A percentile compares a stretch with the other conserved stretches of the same genome.
Evolutionary conservation across 345 rosid genomes (phyloP).

Genomic region (Balakata baccata): DNA sequence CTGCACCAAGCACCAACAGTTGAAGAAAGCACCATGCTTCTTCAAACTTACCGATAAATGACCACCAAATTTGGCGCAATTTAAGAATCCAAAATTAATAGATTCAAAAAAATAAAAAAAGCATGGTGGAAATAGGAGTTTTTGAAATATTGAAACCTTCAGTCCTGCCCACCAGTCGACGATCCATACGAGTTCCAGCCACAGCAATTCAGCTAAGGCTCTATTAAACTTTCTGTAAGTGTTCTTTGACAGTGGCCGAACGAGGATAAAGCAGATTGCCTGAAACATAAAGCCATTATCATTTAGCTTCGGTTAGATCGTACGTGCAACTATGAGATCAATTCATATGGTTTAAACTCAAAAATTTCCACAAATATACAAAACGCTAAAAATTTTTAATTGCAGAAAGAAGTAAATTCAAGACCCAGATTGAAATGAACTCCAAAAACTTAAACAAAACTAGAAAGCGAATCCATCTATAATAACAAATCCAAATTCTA

Average conservation of each 20-base stretch:
- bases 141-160: conserved; percentile 15
- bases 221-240: conserved; percentile 28
- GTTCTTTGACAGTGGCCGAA: conserved; percentile 32
- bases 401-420: not conserved
- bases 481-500: not conserved
- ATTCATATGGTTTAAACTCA: not conserved
- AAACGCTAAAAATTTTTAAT: not conserved
- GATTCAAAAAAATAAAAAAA: not conserved
- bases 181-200: conserved; percentile 36
- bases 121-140: not conserved
- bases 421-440: not conserved
- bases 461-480: not conserved
- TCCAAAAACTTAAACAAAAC: not conserved
- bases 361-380: not conserved
- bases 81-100: not conserved
- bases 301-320: not conserved
- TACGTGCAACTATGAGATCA: not conserved
- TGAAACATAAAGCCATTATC: conserved; percentile 5
- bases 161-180: conserved; percentile 38
- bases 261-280: conserved; percentile 28
- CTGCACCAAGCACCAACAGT: not conserved
- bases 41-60: not conserved
- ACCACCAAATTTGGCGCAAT: not conserved
- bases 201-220: conserved; percentile 26
- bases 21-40: not conserved